Conservation (phyloP, 1,284 basidiomycete species). For the Anthracocystis walkeri region DNA sequence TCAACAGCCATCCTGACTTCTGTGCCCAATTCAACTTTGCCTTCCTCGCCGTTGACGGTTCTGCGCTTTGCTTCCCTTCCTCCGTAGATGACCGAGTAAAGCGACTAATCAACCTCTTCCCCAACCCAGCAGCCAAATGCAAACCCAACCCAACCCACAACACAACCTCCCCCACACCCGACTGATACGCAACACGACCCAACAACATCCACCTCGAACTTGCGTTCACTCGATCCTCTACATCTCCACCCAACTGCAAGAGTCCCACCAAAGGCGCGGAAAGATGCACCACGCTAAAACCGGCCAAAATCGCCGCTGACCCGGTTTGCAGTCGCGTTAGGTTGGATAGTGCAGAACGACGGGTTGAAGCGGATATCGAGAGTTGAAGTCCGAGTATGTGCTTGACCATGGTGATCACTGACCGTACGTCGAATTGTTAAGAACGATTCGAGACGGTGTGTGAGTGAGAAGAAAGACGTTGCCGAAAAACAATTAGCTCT, state of each 20-base stretch:
- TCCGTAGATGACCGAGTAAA: constrained; percentile 15
- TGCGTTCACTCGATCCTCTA: constrained; percentile 42
- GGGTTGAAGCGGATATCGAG: constrained; percentile 8
- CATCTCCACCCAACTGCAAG: constrained; percentile 20
- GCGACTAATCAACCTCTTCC: constrained; percentile 27
- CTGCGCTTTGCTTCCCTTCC: background rate
- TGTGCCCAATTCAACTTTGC: constrained; percentile 16
- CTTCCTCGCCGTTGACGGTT: background rate
- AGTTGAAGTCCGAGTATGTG: constrained; percentile 24
- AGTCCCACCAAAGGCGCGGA: constrained; percentile 36
- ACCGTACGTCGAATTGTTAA: background rate
- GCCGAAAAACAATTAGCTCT: background rate
- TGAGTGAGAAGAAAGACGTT: background rate
- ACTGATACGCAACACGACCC: constrained; percentile 64
- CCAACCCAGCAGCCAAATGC: constrained; percentile 44
- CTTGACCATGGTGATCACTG: constrained; percentile 13
- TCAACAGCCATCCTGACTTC: constrained; percentile 44
- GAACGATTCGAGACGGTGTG: background rate
- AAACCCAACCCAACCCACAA: constrained; percentile 50
- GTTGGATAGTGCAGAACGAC: constrained; percentile 6
- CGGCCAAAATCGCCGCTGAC: constrained; percentile 21
- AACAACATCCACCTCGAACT: constrained; percentile 57
- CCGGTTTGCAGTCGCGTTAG: constrained; percentile 25
- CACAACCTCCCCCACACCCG: constrained; percentile 47
- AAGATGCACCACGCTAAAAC: constrained; percentile 36